These are phyloP conservation scores for Pythium chondricola DNA, from an alignment of 352 stramenopile genomes.

Conservation along the genomic window DNA sequence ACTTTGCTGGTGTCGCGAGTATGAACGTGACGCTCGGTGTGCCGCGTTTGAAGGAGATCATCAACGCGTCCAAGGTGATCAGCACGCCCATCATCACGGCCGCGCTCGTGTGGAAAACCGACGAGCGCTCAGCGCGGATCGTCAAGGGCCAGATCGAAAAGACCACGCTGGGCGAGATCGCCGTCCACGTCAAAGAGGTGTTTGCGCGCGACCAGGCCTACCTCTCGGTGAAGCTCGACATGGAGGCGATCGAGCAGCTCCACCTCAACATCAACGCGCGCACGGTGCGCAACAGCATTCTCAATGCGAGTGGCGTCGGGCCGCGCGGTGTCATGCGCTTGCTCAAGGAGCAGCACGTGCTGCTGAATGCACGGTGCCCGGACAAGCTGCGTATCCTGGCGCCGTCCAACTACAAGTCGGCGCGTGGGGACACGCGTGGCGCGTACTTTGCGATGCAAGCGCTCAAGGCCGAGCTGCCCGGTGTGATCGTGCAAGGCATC, in stretches of 20 bases:
- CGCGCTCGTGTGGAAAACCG: slow-evolving; percentile 93
- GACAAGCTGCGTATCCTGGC: slow-evolving; percentile 81
- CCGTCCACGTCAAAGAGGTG: slow-evolving; percentile 97
- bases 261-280: slow-evolving; percentile 94
- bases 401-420: slow-evolving; percentile 82
- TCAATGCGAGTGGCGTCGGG: slow-evolving; percentile 75
- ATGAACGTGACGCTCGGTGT: slow-evolving; percentile 99
- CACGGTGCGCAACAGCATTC: slow-evolving; percentile 89
- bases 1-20: slow-evolving; percentile 98
- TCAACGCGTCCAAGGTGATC: slow-evolving; percentile 96
- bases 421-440: slow-evolving; percentile 64
- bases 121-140: slow-evolving; percentile 95
- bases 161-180: slow-evolving; percentile 95
- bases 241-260: slow-evolving; percentile 94
- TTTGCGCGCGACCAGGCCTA: slow-evolving; percentile 93
- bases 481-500: slow-evolving; percentile 98
- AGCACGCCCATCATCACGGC: slow-evolving; percentile 99
- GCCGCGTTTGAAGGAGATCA: slow-evolving; percentile 97
- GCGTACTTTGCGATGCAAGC: slow-evolving; percentile 94
- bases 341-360: slow-evolving; percentile 82
- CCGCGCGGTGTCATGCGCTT: slow-evolving; percentile 62
- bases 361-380: slow-evolving; percentile 74
- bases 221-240: slow-evolving; percentile 97
- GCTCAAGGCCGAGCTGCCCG: slow-evolving; percentile 93
- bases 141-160: slow-evolving; percentile 99